These are phyloP conservation scores for Sugiyamaella xylanicola DNA, from an alignment of 1,139 yeast species.

Conservation along the genomic window DNA sequence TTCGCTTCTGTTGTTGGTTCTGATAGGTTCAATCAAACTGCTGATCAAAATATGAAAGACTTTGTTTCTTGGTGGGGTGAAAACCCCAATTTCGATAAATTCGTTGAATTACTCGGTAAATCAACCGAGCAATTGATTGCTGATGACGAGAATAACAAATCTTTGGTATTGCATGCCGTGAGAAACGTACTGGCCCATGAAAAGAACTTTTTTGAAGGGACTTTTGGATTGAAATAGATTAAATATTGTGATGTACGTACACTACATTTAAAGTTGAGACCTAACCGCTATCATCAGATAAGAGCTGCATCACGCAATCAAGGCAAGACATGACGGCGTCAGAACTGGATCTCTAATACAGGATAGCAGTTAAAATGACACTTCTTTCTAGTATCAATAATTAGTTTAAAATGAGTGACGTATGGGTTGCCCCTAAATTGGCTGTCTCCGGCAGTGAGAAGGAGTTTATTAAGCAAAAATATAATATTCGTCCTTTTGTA, in stretches of 20 bases:
- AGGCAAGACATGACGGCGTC: conserved; percentile 2
- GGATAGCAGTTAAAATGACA: not conserved
- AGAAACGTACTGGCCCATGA: conserved; percentile 15
- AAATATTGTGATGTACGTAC: not conserved
- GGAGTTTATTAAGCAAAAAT: conserved; percentile 31
- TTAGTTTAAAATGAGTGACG: not conserved
- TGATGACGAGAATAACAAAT: not conserved
- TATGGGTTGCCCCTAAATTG: conserved; percentile 10
- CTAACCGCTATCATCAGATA: conserved; percentile 7
- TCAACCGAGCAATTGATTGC: conserved; percentile 6
- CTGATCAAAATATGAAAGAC: conserved; percentile 14
- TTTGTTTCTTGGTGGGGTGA: conserved; percentile 24
- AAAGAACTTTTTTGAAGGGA: conserved; percentile 18
- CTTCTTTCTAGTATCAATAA: not conserved
- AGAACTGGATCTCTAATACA: not conserved
- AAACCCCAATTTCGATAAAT: conserved; percentile 17
- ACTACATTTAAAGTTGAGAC: not conserved
- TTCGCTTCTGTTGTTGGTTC: conserved; percentile 14
- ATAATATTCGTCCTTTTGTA: conserved; percentile 44
- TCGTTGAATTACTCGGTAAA: conserved; percentile 14
- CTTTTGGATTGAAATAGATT: conserved; percentile 9
- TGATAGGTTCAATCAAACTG: conserved; percentile 8
- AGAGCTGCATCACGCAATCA: conserved; percentile 9
- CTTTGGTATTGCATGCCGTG: conserved; percentile 14
- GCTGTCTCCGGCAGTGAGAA: conserved; percentile 5